Conservation (phyloP, 164 flowering plant species). For the Tetracentron sinense region DNA sequence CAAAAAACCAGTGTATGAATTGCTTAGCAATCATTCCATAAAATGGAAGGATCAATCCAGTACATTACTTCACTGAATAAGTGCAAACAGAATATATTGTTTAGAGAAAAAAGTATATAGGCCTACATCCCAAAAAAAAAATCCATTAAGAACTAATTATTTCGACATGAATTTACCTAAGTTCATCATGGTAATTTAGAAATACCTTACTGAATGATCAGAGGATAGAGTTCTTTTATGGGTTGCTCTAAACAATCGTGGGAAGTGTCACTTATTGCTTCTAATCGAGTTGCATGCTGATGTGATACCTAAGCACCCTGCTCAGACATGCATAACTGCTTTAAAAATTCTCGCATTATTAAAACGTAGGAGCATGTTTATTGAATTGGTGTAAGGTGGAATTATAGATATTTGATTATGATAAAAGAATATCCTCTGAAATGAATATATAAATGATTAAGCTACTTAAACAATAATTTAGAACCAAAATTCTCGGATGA, state of each 20-base stretch:
- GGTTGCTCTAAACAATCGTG: slow-evolving; percentile 12
- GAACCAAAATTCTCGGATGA: no score
- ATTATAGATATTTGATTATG: no score
- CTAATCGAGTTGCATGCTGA: slow-evolving; percentile 13
- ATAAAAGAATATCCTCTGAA: no score
- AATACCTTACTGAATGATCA: slow-evolving; percentile 8
- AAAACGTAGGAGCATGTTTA: slow-evolving; percentile 1
- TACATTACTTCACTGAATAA: neutral
- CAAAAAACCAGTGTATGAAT: no score
- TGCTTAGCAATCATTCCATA: no score
- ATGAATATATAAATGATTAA: no score
- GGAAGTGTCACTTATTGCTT: slow-evolving; percentile 9
- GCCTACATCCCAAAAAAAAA: neutral
- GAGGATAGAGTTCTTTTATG: slow-evolving; percentile 6
- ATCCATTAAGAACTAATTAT: neutral
- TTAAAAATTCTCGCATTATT: slow-evolving; percentile 6
- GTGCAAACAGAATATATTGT: neutral
- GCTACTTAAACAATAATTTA: no score
- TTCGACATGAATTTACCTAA: neutral
- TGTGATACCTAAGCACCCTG: slow-evolving; percentile 14
- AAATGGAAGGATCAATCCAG: neutral
- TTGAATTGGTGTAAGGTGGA: no score
- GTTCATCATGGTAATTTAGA: slow-evolving; percentile 5
- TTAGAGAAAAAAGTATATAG: neutral
- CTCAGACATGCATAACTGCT: slow-evolving; percentile 9